Conservation (phyloP, 202 grass and related monocot genomes). For the Hordeum pubiflorum region DNA sequence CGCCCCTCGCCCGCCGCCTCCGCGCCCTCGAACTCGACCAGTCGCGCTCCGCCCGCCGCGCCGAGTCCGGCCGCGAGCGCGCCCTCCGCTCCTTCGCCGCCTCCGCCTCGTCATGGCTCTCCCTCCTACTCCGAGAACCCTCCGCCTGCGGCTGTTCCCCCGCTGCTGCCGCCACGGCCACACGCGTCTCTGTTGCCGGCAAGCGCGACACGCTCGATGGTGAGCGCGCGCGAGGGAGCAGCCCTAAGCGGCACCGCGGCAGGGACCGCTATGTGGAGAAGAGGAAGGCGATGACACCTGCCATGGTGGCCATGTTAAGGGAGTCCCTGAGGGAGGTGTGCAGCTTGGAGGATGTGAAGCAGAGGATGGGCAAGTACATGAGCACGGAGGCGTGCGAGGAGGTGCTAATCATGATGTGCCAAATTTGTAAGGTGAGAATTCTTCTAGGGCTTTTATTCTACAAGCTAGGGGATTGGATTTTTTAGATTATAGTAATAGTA, state of each 20-base stretch:
- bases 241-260: constrained; percentile 33
- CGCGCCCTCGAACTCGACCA: constrained; percentile 47
- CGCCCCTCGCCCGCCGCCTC: constrained; percentile 33
- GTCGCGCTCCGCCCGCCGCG: constrained; percentile 45
- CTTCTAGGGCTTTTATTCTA: not conserved
- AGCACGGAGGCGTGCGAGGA: constrained; percentile 38
- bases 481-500: not conserved
- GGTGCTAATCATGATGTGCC: constrained; percentile 55
- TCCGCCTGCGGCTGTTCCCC: constrained; percentile 39
- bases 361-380: constrained; percentile 48
- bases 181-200: not conserved
- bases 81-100: constrained; percentile 31
- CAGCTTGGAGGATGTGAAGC: constrained; percentile 46
- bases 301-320: constrained; percentile 21
- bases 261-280: not conserved
- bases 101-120: constrained; percentile 46
- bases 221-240: constrained; percentile 6
- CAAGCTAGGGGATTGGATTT: not conserved
- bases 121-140: constrained; percentile 40
- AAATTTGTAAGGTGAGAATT: constrained; percentile 46
- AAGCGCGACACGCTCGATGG: constrained; percentile 27
- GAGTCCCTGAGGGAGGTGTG: constrained; percentile 46
- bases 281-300: constrained; percentile 23
- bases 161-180: not conserved
- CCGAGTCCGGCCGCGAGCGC: constrained; percentile 37